Evolutionary conservation across 2,329 filamentous ascomycete genomes (phyloP), one percentile per base, ranked within the genome.

Genomic region (Ilyonectria sp.): DNA sequence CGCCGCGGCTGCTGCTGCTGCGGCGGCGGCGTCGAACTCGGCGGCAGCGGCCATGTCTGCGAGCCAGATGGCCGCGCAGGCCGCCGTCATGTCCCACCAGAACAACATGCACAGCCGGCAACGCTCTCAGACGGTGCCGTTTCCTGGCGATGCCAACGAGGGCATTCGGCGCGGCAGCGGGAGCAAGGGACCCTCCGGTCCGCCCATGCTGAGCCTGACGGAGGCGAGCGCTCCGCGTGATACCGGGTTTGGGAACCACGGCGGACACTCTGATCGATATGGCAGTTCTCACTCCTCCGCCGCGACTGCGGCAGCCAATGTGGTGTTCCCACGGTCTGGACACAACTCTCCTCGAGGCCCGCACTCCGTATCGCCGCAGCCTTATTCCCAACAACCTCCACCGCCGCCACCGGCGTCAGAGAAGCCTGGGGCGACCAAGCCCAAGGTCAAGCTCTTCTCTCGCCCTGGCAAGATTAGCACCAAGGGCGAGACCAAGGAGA

Each of bases 361-460:
- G 35, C 66, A 81, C 58, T 74, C 80, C 23, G 58, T 70, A 43
- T 79, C 77, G 11, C 79, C 78, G 8, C 79, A 80, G 60, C 74
- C 70, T 69, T 79, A 79, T 17, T 81, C 77, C 62, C 85, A 80
- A 40, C 79, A 80, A 37, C 79, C 78, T 23, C 84, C 77, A 23
- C 80, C 76, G 17, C 85, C 81, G 21, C 84, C 80, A 37, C 79
- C 79, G 11, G 81, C 77, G 52, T 81, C 85, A 2, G 90, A 92
- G 71, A 91, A 92, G 78, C 86, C 87, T 23, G 88, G 89, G 74
- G 84, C 88, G 31, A 91, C 93, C 74, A 93, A 93, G 68, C 90
- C 90, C 68, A 94, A 94, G 81, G 92, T 93, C 78, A 95, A 95
- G 83, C 85, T 95, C 31, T 95, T 95, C 77, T 93, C 91, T 7